These are phyloP conservation scores for Balansia obtecta DNA, from an alignment of 2,329 filamentous ascomycete genomes.

Conservation along the genomic window DNA sequence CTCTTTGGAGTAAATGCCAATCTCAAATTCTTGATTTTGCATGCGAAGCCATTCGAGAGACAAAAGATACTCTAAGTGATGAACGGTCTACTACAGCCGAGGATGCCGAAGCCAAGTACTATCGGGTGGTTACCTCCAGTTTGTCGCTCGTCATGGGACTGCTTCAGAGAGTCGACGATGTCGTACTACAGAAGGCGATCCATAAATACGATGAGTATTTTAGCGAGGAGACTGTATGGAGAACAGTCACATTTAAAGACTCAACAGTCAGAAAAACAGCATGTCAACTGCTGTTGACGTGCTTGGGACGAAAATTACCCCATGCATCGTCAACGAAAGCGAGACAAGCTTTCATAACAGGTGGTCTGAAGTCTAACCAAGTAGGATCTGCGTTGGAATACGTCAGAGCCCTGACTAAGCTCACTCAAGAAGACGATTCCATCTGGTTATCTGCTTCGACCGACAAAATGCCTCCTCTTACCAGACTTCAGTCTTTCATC, in stretches of 20 bases:
- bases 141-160: conserved; percentile 43
- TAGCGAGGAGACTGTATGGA: conserved; percentile 53
- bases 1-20: conserved; percentile 75
- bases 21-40: conserved; percentile 71
- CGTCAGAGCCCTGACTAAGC: conserved; percentile 48
- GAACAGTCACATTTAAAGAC: conserved; percentile 51
- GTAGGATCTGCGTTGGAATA: conserved; percentile 62
- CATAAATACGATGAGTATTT: conserved; percentile 56
- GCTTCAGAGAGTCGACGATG: conserved; percentile 28
- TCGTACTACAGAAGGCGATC: conserved; percentile 47
- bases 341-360: conserved; percentile 51
- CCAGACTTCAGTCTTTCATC: conserved; percentile 57
- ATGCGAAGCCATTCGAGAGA: conserved; percentile 68
- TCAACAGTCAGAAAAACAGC: conserved; percentile 35
- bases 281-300: conserved; percentile 37
- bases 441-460: conserved; percentile 53
- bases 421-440: conserved; percentile 53
- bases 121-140: conserved; percentile 52
- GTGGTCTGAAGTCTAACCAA: conserved; percentile 62
- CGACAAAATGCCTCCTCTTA: conserved; percentile 40
- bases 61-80: conserved; percentile 71
- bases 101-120: conserved; percentile 77
- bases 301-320: conserved; percentile 35
- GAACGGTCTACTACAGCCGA: conserved; percentile 73
- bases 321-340: conserved; percentile 37